A percentile compares a stretch with the other conserved stretches of the same genome.
phyloP scores from a whole-genome alignment of 768 basidiomycete species.

The Cystofilobasidium bisporidii region DNA sequence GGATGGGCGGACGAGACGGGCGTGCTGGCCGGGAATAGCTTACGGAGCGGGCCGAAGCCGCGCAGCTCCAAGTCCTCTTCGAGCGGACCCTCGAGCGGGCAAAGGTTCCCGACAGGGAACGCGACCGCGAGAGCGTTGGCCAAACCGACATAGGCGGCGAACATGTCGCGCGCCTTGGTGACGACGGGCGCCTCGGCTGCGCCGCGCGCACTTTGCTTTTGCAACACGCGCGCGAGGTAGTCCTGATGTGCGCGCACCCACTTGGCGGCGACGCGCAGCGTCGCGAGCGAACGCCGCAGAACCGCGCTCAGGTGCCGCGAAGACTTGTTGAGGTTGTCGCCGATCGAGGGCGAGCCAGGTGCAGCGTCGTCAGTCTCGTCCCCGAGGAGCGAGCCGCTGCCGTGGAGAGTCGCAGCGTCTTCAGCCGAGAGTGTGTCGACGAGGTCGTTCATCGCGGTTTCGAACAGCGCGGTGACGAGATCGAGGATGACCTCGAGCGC shows the following conservation, averaged over 20 bases:
- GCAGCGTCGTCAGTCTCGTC: not conserved
- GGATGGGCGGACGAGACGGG: slow-evolving; percentile 4
- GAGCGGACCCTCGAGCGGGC: slow-evolving; percentile 53
- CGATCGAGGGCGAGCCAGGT: not conserved
- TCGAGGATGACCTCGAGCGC: slow-evolving; percentile 60
- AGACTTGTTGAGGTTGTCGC: not conserved
- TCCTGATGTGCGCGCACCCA: slow-evolving; percentile 74
- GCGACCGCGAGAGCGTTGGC: slow-evolving; percentile 50
- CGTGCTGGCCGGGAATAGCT: slow-evolving; percentile 45
- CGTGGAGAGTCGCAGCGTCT: slow-evolving; percentile 21
- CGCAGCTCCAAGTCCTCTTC: slow-evolving; percentile 85
- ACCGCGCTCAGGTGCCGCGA: slow-evolving; percentile 53
- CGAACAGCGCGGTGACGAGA: slow-evolving; percentile 55
- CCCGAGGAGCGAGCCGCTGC: slow-evolving; percentile 12
- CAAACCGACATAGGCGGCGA: slow-evolving; percentile 62
- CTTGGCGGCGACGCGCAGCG: slow-evolving; percentile 74
- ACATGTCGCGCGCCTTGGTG: slow-evolving; percentile 49
- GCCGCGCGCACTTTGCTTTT: not conserved
- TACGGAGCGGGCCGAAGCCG: slow-evolving; percentile 74
- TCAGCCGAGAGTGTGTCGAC: slow-evolving; percentile 42
- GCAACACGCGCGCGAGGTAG: slow-evolving; percentile 48
- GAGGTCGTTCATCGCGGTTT: slow-evolving; percentile 58
- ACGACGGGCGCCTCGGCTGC: not conserved
- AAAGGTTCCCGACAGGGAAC: slow-evolving; percentile 54
- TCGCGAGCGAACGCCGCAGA: slow-evolving; percentile 75